phyloP scores from a whole-genome alignment of 2,329 filamentous ascomycete species.

The Magnaporthales sp. region DNA sequence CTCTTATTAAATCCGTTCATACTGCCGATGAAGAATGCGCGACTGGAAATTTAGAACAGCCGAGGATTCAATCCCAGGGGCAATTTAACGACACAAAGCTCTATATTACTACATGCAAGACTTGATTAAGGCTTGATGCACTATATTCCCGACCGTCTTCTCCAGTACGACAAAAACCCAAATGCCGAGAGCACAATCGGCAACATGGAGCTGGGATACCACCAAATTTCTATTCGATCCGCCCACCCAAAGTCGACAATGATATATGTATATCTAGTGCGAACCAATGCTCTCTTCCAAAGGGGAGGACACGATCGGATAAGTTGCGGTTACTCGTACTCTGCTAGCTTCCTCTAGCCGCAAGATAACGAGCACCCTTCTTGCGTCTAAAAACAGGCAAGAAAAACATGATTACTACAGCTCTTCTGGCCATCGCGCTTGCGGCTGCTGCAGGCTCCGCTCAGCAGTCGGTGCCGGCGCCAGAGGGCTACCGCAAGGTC shows the following conservation, averaged over 20 bases:
- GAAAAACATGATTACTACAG: neutral
- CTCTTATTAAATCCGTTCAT: neutral
- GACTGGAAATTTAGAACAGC: neutral
- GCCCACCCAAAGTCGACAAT: neutral
- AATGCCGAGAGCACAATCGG: neutral
- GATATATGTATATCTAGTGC: neutral
- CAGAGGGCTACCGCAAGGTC: slow-evolving; percentile 27
- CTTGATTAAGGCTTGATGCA: neutral
- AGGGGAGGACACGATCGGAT: neutral
- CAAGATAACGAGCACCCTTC: neutral
- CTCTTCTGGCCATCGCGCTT: slow-evolving; percentile 14
- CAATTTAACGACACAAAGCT: neutral
- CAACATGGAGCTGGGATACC: neutral
- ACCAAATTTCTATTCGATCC: neutral
- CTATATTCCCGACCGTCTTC: neutral
- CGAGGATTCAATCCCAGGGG: neutral
- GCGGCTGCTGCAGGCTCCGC: slow-evolving; percentile 22
- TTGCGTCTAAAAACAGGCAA: neutral
- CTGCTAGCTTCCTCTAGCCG: neutral
- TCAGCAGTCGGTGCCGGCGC: slow-evolving; percentile 16
- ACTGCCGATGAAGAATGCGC: neutral
- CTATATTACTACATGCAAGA: neutral
- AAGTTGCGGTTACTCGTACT: neutral
- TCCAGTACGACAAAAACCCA: neutral
- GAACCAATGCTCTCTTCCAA: neutral